Conservation (phyloP, 1,284 basidiomycete genomes). For the Afroboletus lepidellus region DNA sequence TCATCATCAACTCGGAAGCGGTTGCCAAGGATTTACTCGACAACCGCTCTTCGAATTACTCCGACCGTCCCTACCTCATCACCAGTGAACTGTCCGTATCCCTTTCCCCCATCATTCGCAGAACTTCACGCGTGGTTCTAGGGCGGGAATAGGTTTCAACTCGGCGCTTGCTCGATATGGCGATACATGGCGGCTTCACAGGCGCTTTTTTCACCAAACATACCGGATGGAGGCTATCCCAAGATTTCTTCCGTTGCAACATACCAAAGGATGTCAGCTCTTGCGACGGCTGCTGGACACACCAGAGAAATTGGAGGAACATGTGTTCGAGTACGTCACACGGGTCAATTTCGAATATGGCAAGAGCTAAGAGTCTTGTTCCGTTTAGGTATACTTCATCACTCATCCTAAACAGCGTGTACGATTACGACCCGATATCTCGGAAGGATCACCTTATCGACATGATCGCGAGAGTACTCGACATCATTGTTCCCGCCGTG, state of each 20-base stretch:
- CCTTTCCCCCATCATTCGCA: too few species aligned
- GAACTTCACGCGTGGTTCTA: too few species aligned
- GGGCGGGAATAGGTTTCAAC: too few species aligned
- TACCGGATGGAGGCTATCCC: not conserved
- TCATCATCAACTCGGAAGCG: constrained; percentile 23
- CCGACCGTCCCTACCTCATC: constrained; percentile 11
- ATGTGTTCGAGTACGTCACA: not conserved
- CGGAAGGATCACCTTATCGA: not conserved
- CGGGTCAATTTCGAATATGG: not conserved
- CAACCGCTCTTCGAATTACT: constrained; percentile 12
- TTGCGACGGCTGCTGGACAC: not conserved
- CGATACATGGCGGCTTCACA: not conserved
- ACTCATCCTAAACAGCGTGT: not conserved
- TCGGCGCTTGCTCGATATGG: not conserved
- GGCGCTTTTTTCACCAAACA: not conserved
- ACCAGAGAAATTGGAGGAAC: not conserved
- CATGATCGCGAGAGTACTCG: not conserved
- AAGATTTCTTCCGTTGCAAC: not conserved
- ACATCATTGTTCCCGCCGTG: not conserved
- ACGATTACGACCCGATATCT: not conserved
- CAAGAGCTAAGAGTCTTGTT: not conserved
- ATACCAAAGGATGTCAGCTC: not conserved
- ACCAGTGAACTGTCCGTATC: too few species aligned
- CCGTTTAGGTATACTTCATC: not conserved
- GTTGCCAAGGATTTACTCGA: constrained; percentile 19